A percentile compares a stretch with the other conserved stretches of the same genome.
Conservation (phyloP, 31 red algal species). For the Odonthalia washingtoniensis region DNA sequence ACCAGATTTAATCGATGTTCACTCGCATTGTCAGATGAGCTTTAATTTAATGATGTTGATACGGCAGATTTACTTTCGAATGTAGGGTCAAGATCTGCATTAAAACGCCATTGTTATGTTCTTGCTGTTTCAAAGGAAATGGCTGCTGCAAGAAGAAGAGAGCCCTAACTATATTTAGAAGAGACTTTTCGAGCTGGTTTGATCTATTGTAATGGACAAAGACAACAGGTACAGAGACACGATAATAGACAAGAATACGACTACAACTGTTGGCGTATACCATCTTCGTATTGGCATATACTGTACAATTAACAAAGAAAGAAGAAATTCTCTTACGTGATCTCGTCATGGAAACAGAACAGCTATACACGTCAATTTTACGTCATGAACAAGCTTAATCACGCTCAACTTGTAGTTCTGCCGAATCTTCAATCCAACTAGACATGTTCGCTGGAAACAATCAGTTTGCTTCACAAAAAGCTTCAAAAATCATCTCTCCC, state of each 20-base stretch:
- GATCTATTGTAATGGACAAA: conserved; percentile 26
- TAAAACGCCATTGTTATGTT: conserved; percentile 68
- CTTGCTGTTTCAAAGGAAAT: conserved; percentile 76
- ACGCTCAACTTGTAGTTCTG: not conserved
- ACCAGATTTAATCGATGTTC: conserved; percentile 70
- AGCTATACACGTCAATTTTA: not conserved
- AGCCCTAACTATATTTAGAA: conserved; percentile 68
- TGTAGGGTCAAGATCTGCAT: conserved; percentile 48
- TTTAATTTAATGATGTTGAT: conserved; percentile 77
- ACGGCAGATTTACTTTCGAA: conserved; percentile 70
- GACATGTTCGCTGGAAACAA: conserved; percentile 7
- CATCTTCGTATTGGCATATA: conserved; percentile 81
- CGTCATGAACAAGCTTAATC: conserved; percentile 8
- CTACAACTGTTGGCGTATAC: conserved; percentile 78
- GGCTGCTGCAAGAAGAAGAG: conserved; percentile 38
- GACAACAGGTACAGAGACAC: not conserved
- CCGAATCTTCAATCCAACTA: not conserved
- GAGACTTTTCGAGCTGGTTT: conserved; percentile 68
- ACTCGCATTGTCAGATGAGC: conserved; percentile 75
- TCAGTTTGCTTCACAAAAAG: not conserved
- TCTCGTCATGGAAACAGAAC: conserved; percentile 36
- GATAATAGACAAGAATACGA: conserved; percentile 1
- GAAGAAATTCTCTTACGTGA: conserved; percentile 69
- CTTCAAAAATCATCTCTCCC: conserved; percentile 44
- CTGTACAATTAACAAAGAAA: conserved; percentile 75